A percentile compares a stretch with the other conserved stretches of the same genome.
phyloP scores from a whole-genome alignment of 2,329 filamentous ascomycete genomes.

The Chaetomiaceae sp. region DNA sequence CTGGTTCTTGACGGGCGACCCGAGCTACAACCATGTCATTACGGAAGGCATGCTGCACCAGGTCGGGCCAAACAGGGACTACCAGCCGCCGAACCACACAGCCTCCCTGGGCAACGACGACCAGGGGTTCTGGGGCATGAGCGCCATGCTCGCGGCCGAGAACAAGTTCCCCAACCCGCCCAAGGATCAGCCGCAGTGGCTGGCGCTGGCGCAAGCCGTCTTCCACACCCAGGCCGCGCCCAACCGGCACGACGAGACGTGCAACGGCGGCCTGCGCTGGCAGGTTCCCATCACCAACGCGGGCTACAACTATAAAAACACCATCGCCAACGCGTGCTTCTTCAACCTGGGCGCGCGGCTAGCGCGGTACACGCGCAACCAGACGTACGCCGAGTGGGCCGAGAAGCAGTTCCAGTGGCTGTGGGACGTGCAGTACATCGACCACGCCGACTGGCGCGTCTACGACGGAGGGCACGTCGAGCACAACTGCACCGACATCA shows the following conservation, averaged over 20 bases:
- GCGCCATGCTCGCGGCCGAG: conserved; percentile 65
- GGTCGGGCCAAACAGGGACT: conserved; percentile 51
- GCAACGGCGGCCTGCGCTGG: conserved; percentile 69
- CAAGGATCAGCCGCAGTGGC: conserved; percentile 53
- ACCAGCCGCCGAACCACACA: conserved; percentile 57
- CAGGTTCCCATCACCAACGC: conserved; percentile 70
- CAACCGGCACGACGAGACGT: conserved; percentile 61
- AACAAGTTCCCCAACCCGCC: conserved; percentile 58
- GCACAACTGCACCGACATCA: conserved; percentile 56
- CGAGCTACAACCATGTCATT: conserved; percentile 56
- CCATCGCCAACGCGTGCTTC: conserved; percentile 40
- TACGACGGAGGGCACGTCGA: conserved; percentile 60
- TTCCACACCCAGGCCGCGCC: conserved; percentile 58
- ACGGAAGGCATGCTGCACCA: conserved; percentile 56
- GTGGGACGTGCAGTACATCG: conserved; percentile 51
- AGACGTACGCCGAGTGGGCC: conserved; percentile 60
- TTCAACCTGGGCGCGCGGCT: conserved; percentile 66
- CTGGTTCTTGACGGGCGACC: conserved; percentile 63
- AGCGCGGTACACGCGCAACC: conserved; percentile 64
- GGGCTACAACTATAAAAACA: conserved; percentile 73
- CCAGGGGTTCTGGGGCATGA: conserved; percentile 67
- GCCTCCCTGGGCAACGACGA: conserved; percentile 61
- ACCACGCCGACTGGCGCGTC: conserved; percentile 50
- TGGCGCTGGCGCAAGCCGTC: conserved; percentile 64
- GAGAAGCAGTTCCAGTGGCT: conserved; percentile 61